These are phyloP conservation scores for Globisporangium heterothallicum DNA, from an alignment of 352 stramenopile genomes.

Conservation along the genomic window DNA sequence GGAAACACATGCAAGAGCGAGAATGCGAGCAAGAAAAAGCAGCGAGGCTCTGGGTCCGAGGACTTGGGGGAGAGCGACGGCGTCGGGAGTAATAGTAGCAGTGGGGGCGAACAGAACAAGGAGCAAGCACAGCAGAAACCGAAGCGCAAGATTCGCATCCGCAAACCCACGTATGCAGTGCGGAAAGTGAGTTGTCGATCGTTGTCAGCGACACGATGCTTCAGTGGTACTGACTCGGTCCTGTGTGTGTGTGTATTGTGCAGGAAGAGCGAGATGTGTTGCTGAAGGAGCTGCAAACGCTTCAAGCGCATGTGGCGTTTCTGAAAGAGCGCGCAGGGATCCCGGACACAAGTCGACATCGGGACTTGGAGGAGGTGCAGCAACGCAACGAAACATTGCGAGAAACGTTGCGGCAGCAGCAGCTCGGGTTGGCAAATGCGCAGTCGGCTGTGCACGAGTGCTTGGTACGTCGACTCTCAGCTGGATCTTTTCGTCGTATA, in stretches of 20 bases:
- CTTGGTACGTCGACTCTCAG: conserved; percentile 8
- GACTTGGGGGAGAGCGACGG: conserved; percentile 8
- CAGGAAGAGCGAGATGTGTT: conserved; percentile 46
- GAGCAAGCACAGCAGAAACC: too few species aligned
- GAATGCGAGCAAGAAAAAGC: background rate
- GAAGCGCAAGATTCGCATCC: conserved; percentile 14
- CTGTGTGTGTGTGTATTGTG: background rate
- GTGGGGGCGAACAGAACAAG: background rate
- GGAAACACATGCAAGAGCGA: background rate
- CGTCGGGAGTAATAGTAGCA: conserved; percentile 11
- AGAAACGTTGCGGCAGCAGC: conserved; percentile 16
- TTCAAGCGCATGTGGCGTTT: conserved; percentile 26
- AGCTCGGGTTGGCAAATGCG: conserved; percentile 10
- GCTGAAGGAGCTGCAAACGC: conserved; percentile 22
- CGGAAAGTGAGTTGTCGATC: conserved; percentile 5
- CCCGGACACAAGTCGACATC: conserved; percentile 11
- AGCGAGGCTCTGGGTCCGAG: conserved; percentile 3
- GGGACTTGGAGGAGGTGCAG: conserved; percentile 7
- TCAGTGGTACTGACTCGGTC: too few species aligned
- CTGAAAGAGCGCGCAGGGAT: conserved; percentile 25
- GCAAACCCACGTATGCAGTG: conserved; percentile 18
- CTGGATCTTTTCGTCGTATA: background rate
- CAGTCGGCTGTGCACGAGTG: conserved; percentile 16
- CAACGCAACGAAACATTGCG: conserved; percentile 10
- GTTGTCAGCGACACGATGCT: too few species aligned